Percentiles rank a stretch among this genome's conserved stretches.
Conservation (phyloP, 768 basidiomycete genomes). For the Mycena vulgaris region DNA sequence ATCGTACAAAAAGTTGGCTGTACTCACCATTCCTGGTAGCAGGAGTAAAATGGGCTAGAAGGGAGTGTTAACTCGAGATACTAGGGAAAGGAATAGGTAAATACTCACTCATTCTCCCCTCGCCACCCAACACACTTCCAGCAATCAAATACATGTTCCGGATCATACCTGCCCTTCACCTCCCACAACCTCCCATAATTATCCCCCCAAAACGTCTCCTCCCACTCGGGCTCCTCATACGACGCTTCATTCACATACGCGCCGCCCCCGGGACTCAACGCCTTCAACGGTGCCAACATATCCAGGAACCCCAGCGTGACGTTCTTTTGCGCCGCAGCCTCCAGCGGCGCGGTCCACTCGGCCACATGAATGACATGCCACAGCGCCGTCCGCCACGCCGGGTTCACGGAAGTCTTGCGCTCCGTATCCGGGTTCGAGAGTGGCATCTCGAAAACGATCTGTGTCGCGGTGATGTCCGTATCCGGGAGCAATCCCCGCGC, state of each 20-base stretch:
- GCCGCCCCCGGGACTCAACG: slow-evolving; percentile 24
- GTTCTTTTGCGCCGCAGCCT: slow-evolving; percentile 27
- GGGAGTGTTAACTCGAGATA: slow-evolving; percentile 23
- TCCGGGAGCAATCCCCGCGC: slow-evolving; percentile 22
- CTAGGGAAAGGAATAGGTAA: slow-evolving; percentile 25
- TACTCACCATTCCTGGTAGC: slow-evolving; percentile 27
- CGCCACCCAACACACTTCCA: slow-evolving; percentile 31
- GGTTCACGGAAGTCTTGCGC: slow-evolving; percentile 26
- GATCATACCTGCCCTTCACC: slow-evolving; percentile 34
- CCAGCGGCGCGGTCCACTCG: slow-evolving; percentile 30
- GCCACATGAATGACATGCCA: slow-evolving; percentile 29
- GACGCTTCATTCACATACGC: slow-evolving; percentile 29
- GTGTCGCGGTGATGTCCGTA: slow-evolving; percentile 26
- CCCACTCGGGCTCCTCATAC: slow-evolving; percentile 33
- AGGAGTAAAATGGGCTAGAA: slow-evolving; percentile 31
- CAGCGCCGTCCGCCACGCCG: slow-evolving; percentile 20
- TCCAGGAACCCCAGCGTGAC: slow-evolving; percentile 28
- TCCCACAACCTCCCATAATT: slow-evolving; percentile 28
- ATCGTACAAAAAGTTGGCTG: slow-evolving; percentile 21
- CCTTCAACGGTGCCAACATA: slow-evolving; percentile 25
- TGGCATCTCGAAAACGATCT: slow-evolving; percentile 27
- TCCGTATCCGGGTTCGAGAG: slow-evolving; percentile 28
- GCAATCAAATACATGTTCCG: slow-evolving; percentile 33
- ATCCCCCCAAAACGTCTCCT: slow-evolving; percentile 33
- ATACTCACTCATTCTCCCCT: slow-evolving; percentile 28